A percentile compares a stretch with the other conserved stretches of the same genome.
Evolutionary conservation across 495 filamentous ascomycete species (phyloP).

Genomic region (Evernia prunastri): DNA sequence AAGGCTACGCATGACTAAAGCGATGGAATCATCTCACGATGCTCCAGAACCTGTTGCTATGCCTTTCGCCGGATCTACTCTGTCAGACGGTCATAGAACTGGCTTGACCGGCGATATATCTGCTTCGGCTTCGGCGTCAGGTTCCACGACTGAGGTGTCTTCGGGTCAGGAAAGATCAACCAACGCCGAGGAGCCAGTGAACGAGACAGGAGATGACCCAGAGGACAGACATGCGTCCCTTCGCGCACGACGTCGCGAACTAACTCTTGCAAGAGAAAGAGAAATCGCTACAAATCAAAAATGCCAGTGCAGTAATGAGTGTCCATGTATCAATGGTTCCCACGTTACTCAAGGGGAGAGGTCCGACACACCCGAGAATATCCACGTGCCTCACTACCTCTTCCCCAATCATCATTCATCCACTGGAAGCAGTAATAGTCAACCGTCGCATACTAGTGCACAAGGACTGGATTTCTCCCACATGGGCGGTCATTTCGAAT

Average conservation of each 20-base stretch:
- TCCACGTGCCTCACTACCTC: neutral
- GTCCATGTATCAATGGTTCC: neutral
- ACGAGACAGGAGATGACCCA: neutral
- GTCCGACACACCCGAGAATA: neutral
- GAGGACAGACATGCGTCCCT: conserved; percentile 5
- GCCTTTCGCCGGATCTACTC: no score
- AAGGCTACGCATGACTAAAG: neutral
- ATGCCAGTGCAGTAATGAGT: conserved; percentile 2
- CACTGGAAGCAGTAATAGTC: conserved; percentile 6
- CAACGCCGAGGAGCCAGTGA: neutral
- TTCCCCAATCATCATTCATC: neutral
- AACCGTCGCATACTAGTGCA: conserved; percentile 1
- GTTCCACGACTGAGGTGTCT: neutral
- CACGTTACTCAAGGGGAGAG: neutral
- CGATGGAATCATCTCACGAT: no score
- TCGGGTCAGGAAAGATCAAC: neutral
- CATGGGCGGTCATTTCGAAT: conserved; percentile 1
- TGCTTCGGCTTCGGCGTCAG: neutral
- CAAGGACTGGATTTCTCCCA: neutral
- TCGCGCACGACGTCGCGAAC: conserved; percentile 1
- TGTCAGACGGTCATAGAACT: neutral
- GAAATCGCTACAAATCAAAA: neutral
- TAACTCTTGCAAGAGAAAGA: neutral
- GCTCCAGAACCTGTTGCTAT: no score
- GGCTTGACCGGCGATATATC: neutral